Evolutionary conservation across 2,329 filamentous ascomycete species (phyloP).

Genomic region (Corinectria fuckeliana): DNA sequence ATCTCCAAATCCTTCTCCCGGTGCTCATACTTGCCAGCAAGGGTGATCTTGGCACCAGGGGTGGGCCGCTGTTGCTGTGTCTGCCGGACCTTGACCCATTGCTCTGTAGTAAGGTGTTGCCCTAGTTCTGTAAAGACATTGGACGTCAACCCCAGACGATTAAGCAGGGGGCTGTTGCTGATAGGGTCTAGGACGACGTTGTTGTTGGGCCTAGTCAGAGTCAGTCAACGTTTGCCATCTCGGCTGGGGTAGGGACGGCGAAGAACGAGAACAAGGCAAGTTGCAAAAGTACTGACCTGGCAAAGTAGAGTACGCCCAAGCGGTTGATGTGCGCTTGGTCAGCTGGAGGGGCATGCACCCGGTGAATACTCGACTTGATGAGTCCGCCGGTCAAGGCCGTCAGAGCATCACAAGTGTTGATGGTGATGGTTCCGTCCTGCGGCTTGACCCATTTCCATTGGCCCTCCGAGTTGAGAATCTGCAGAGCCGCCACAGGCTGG

Average conservation of each 20-base stretch:
- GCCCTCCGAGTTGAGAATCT: slow-evolving; percentile 53
- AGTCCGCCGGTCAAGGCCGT: slow-evolving; percentile 55
- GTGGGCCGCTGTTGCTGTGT: neutral
- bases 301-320: slow-evolving; percentile 5
- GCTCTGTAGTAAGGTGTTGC: neutral
- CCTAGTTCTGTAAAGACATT: neutral
- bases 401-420: slow-evolving; percentile 57
- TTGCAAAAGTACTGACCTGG: neutral
- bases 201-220: neutral
- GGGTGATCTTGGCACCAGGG: neutral
- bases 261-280: neutral
- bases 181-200: neutral
- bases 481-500: slow-evolving; percentile 62
- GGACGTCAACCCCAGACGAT: neutral
- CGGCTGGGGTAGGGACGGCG: too few relatives aligned
- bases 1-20: neutral
- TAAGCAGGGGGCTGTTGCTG: neutral
- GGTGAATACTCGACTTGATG: slow-evolving; percentile 49
- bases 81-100: neutral
- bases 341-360: slow-evolving; percentile 19
- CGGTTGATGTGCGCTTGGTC: slow-evolving; percentile 9
- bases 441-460: slow-evolving; percentile 57
- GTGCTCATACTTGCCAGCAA: neutral
- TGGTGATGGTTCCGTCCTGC: slow-evolving; percentile 55
- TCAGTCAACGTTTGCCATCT: neutral